These are phyloP conservation scores for Hamigera avellanea DNA, from an alignment of 495 filamentous ascomycete genomes.

Conservation along the genomic window DNA sequence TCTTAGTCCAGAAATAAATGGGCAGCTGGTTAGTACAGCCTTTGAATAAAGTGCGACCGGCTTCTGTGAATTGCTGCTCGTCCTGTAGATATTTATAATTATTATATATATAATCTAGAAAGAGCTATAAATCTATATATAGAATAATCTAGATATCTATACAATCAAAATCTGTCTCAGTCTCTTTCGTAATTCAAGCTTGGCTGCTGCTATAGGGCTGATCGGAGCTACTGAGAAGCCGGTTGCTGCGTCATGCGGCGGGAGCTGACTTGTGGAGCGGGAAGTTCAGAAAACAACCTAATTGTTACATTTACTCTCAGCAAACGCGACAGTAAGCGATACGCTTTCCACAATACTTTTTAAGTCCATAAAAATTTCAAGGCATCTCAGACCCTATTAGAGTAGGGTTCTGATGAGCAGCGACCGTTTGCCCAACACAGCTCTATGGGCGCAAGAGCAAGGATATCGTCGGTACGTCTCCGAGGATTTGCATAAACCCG, in stretches of 20 bases:
- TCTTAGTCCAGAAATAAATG: too few species aligned
- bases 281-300: conserved; percentile 30
- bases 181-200: too few species aligned
- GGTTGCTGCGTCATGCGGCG: conserved; percentile 29
- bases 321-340: conserved; percentile 3
- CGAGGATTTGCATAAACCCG: conserved; percentile 6
- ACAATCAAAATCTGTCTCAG: too few species aligned
- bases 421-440: conserved; percentile 11
- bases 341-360: not conserved
- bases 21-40: too few species aligned
- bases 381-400: not conserved
- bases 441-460: conserved; percentile 19
- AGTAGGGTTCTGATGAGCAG: conserved; percentile 8
- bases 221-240: conserved; percentile 23
- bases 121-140: too few species aligned
- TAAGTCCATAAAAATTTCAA: not conserved
- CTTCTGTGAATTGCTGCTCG: too few species aligned
- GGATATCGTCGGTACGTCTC: conserved; percentile 18
- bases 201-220: conserved; percentile 21
- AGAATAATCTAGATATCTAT: too few species aligned
- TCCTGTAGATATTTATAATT: too few species aligned
- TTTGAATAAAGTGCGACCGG: too few species aligned
- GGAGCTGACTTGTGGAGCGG: conserved; percentile 20
- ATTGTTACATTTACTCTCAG: conserved; percentile 6
- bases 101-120: too few species aligned